Evolutionary conservation across 2,329 filamentous ascomycete species (phyloP).

Genomic region (Raffaelea ambrosiae): DNA sequence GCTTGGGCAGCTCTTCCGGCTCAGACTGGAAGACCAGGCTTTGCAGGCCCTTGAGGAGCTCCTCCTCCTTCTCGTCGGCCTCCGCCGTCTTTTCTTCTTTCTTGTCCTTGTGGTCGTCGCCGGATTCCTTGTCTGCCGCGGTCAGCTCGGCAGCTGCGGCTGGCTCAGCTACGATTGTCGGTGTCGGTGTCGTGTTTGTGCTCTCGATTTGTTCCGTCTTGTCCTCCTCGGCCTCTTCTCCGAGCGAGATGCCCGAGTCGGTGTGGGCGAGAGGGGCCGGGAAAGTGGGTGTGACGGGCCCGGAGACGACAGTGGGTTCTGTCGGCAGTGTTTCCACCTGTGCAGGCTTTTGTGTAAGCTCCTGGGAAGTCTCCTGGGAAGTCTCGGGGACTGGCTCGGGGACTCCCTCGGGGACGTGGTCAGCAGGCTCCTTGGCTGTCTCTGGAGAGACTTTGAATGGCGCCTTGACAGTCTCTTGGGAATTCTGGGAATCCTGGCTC

Average conservation of each 20-base stretch:
- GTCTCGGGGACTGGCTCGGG: too few species aligned
- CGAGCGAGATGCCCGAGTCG: not conserved
- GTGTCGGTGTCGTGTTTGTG: not conserved
- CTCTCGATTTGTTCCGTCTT: not conserved
- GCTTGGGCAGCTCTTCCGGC: slow-evolving; percentile 17
- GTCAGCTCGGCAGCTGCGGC: not conserved
- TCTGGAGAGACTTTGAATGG: too few species aligned
- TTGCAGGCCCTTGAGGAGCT: slow-evolving; percentile 16
- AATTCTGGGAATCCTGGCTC: not conserved
- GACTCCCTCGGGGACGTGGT: too few species aligned
- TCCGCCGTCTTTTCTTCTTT: not conserved
- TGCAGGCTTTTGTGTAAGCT: too few species aligned
- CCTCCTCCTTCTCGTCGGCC: slow-evolving; percentile 9
- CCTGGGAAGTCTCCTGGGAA: too few species aligned
- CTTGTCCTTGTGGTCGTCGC: too few species aligned
- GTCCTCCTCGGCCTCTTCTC: not conserved
- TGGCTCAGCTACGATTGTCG: not conserved
- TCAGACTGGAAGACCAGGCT: slow-evolving; percentile 24
- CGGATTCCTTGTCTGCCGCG: not conserved
- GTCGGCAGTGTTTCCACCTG: too few species aligned
- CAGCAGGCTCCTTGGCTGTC: too few species aligned
- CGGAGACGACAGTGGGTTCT: too few species aligned
- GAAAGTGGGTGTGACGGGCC: too few species aligned
- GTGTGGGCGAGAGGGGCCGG: not conserved
- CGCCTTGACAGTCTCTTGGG: too few species aligned